A percentile compares a stretch with the other conserved stretches of the same genome.
phyloP scores from a whole-genome alignment of 768 basidiomycete genomes.

The Pluteus cervinus region DNA sequence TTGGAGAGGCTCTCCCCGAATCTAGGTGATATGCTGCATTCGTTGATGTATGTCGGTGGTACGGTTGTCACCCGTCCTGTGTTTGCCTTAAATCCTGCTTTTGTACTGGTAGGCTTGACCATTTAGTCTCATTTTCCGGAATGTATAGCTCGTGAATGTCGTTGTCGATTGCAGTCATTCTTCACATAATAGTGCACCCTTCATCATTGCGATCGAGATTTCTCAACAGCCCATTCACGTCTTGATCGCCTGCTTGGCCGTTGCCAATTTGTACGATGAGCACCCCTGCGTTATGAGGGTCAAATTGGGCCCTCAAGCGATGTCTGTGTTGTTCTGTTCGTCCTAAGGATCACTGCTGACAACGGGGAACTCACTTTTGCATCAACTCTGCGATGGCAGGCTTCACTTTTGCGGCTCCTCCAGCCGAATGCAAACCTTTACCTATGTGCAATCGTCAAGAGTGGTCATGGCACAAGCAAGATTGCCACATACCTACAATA shows the following conservation, averaged over 20 bases:
- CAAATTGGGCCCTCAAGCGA: conserved; percentile 63
- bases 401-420: conserved; percentile 78
- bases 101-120: conserved; percentile 83
- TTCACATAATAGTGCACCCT: conserved; percentile 70
- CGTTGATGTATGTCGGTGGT: conserved; percentile 90
- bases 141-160: not conserved
- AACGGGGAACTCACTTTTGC: too few species aligned
- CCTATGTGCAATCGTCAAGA: conserved; percentile 31
- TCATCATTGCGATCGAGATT: conserved; percentile 47
- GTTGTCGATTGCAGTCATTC: not conserved
- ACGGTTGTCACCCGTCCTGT: conserved; percentile 77
- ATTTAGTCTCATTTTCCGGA: conserved; percentile 36
- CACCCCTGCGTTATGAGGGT: conserved; percentile 80
- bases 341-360: too few species aligned
- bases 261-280: conserved; percentile 73
- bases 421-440: conserved; percentile 81
- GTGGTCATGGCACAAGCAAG: not conserved
- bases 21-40: conserved; percentile 73
- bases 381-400: conserved; percentile 89
- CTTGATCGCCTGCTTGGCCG: conserved; percentile 24
- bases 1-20: conserved; percentile 68
- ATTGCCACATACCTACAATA: conserved; percentile 68
- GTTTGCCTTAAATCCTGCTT: conserved; percentile 69
- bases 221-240: conserved; percentile 54
- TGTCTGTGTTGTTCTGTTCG: too few species aligned